Evolutionary conservation across 1,284 basidiomycete species (phyloP), one percentile per base, ranked within the genome.

Genomic region (Cryptococcus sp.): DNA sequence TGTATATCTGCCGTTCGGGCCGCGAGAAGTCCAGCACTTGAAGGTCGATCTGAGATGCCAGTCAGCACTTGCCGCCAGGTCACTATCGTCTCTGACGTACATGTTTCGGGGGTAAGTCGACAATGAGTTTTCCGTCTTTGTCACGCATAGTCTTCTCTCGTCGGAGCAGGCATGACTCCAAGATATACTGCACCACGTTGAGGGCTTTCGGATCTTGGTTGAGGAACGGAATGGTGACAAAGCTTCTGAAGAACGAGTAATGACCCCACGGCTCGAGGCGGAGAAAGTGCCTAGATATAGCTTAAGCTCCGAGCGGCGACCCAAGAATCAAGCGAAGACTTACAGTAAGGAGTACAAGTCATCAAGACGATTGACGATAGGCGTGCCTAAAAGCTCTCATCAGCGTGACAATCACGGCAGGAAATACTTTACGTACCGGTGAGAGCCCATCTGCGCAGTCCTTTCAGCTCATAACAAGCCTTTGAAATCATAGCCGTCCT

Each of bases 131-230:
- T 2, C 95, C 95, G 67, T 94, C 86, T 46, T 81, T 83, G 78
- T 96, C 95, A 46, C 85, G 86, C 90, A 93, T 96, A 58, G 84
- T 88, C 81, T 99, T 99, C 77, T 98, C 94, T 61, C 95, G 84
- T n/a, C 95, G 85, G 2, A 99, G 81, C 4, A 99, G 81, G 44
- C 92, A 85, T 41, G 86, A 90, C 73, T 95, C 91, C 34, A 97
- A 82, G 56, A 97, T 93, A 55, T 92, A 88, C 77, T 95, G 93
- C 0, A 96, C 91, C 39, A 95, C 87, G 68, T 93, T 91, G 54
- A 96, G 88, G 0, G 91, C 92, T 73, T 93, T 92, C 0, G 89
- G 86, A 73, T 96, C 93, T 40, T 85, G 87, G 38, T 85, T 87
- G 46, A 92, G 82, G 80, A 95, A 96, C 3, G 93, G 93, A 2